Evolutionary conservation across 441 rosid species (phyloP).

Genomic region (Cnidoscolus chayamansa): DNA sequence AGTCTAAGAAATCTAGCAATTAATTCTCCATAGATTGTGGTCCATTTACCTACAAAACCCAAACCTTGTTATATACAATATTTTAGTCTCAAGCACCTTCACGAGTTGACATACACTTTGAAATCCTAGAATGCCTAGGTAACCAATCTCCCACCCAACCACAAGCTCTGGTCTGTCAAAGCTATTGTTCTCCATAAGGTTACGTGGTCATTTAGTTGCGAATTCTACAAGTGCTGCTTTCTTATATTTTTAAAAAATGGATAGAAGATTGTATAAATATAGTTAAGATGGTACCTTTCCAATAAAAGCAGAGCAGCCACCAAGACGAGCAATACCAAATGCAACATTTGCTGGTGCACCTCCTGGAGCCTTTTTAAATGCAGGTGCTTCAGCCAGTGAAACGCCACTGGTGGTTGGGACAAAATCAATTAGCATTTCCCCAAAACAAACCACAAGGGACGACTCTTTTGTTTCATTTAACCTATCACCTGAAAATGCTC

Average conservation of each 20-base stretch:
- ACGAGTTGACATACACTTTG: too few species aligned
- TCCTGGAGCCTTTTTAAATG: constrained; percentile 92
- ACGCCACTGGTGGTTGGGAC: constrained; percentile 79
- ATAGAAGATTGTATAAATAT: neutral
- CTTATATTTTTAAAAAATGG: neutral
- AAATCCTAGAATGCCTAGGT: too few species aligned
- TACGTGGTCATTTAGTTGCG: too few species aligned
- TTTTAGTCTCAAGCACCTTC: too few species aligned
- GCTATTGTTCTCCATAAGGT: too few species aligned
- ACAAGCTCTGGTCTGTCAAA: too few species aligned
- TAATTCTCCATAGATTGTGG: too few species aligned
- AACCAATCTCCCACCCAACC: too few species aligned
- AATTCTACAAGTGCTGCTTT: neutral
- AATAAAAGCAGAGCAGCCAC: constrained; percentile 90
- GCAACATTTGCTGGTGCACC: constrained; percentile 99
- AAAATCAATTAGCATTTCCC: constrained; percentile 93
- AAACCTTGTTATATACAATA: too few species aligned
- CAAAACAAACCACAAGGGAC: constrained; percentile 75
- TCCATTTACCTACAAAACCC: too few species aligned
- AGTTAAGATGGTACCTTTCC: constrained; percentile 56
- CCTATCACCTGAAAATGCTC: constrained; percentile 48
- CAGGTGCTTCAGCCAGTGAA: constrained; percentile 82
- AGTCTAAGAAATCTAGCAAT: too few species aligned
- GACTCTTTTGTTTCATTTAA: constrained; percentile 44
- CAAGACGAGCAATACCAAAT: constrained; percentile 94